Evolutionary conservation across 495 filamentous ascomycete species (phyloP).

Genomic region (Xylaria flabelliformis): DNA sequence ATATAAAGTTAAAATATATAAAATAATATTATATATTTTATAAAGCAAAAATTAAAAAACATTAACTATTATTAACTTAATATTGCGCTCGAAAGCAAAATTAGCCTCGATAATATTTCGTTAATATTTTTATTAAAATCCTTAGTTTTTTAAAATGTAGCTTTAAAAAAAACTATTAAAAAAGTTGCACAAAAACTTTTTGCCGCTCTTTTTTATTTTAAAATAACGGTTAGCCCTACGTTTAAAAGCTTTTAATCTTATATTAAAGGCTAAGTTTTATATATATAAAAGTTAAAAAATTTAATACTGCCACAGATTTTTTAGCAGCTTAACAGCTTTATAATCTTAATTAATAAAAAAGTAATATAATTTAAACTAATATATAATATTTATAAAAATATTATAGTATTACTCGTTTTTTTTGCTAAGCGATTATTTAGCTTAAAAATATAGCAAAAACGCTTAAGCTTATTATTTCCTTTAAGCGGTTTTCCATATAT

Average conservation of each 20-base stretch:
- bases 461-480: constrained; percentile 2
- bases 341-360: constrained; percentile 7
- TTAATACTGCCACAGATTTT: constrained; percentile 7
- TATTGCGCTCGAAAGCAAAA: constrained; percentile 14
- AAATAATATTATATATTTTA: constrained; percentile 13
- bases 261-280: constrained; percentile 14
- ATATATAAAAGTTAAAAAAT: constrained; percentile 7
- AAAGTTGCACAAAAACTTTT: constrained; percentile 19
- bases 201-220: constrained; percentile 22
- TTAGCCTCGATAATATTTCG: constrained; percentile 20
- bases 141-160: constrained; percentile 5
- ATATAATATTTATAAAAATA: constrained; percentile 11
- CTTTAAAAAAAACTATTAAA: constrained; percentile 7
- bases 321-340: constrained; percentile 3
- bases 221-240: constrained; percentile 10
- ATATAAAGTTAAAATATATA: constrained; percentile 8
- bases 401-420: constrained; percentile 11
- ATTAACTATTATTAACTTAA: constrained; percentile 16
- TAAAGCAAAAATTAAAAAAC: constrained; percentile 13
- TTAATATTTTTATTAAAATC: constrained; percentile 10
- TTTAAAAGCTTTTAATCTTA: neutral
- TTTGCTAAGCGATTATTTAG: constrained; percentile 10
- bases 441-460: neutral
- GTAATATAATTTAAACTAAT: neutral
- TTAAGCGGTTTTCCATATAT: constrained; percentile 20